Base-by-base conservation (phyloP, 306 rosid species). In the Acacia confusa region DNA sequence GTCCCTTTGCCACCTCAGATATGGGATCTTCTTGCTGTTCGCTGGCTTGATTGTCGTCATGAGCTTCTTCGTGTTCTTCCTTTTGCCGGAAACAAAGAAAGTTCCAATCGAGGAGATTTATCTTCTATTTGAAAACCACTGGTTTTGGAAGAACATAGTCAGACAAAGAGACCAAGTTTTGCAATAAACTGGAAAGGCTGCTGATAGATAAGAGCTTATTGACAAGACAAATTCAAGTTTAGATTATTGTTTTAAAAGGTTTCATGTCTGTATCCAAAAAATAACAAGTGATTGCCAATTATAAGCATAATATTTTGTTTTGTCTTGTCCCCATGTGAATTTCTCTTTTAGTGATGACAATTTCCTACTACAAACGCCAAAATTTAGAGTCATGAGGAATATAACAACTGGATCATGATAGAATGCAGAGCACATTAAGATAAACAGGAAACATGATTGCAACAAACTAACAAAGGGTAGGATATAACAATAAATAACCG, bases 71-170 rank as follows among this genome's bases (percentile, higher is more conserved):
- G 79, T 96, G 60, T 80, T 76, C 94, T 89, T 96, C 87, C 94
- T 96, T 66, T 79, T 96, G 89, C 99, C 99, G 0, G 99, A 96
- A 74, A 96, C 99, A 30, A 96, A 96, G 83, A 86, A 96, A 74
- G 97, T 96, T 27, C 99, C 99, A 1, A 94, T 96, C 3, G 99
- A 96, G 75, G 99, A 94, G 85, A 78, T 96, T 72, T 91, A 93
- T 82, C 94, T 93, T 32, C 97, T 94, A 4, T 96, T 89, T 84
- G 89, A 96, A 82, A 89, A 76, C 17, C 99, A 94, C 67, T 91
- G 97, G 98, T 91, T 89, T 66, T 96, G 99, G 98, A 92, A 88
- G 85, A 84, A 81, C 12, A 9, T 85, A n/a, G 88, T 94, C 8
- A 70, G 73, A 81, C 80, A 83, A 7, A 86, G 68, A 44, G 86